Percentiles rank a stretch among this genome's conserved stretches.
These are phyloP conservation scores for Eragrostis tef DNA, from an alignment of 202 grass and related monocot genomes.

Conservation along the genomic window DNA sequence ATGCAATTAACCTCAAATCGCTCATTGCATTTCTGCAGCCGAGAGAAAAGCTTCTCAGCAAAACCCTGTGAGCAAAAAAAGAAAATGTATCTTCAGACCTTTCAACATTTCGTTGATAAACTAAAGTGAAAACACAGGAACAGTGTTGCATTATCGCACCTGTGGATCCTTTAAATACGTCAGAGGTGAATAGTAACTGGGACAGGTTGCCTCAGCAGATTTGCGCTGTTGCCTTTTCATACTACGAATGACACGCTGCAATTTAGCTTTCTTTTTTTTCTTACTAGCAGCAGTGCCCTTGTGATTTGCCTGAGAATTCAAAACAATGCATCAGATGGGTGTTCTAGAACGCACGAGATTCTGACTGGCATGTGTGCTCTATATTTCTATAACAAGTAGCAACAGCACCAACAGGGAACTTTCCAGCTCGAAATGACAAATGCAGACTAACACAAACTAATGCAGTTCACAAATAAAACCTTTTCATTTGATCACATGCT, in stretches of 20 bases:
- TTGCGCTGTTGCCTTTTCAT: slow-evolving; percentile 91
- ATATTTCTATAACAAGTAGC: slow-evolving; percentile 17
- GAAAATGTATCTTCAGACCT: neutral
- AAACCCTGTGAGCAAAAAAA: slow-evolving; percentile 65
- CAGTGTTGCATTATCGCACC: slow-evolving; percentile 45
- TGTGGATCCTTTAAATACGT: slow-evolving; percentile 89
- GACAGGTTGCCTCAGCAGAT: slow-evolving; percentile 59
- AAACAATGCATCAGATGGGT: slow-evolving; percentile 31
- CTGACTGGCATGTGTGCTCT: neutral
- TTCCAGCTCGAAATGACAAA: neutral
- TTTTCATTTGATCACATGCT: slow-evolving; percentile 15
- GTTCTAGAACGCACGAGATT: slow-evolving; percentile 32
- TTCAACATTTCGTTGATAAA: slow-evolving; percentile 33
- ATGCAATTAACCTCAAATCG: slow-evolving; percentile 74
- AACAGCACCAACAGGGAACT: neutral
- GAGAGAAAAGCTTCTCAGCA: slow-evolving; percentile 89
- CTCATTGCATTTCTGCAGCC: slow-evolving; percentile 86
- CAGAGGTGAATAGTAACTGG: slow-evolving; percentile 87
- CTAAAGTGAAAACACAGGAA: slow-evolving; percentile 32
- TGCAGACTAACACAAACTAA: slow-evolving; percentile 19
- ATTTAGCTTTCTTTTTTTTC: slow-evolving; percentile 99
- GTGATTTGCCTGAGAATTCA: slow-evolving; percentile 67
- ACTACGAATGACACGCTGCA: slow-evolving; percentile 81
- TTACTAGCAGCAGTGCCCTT: slow-evolving; percentile 87
- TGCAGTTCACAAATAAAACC: neutral